Evolutionary conservation across 2,329 filamentous ascomycete species (phyloP).

Genomic region (Penicillium aurantiogriseum): DNA sequence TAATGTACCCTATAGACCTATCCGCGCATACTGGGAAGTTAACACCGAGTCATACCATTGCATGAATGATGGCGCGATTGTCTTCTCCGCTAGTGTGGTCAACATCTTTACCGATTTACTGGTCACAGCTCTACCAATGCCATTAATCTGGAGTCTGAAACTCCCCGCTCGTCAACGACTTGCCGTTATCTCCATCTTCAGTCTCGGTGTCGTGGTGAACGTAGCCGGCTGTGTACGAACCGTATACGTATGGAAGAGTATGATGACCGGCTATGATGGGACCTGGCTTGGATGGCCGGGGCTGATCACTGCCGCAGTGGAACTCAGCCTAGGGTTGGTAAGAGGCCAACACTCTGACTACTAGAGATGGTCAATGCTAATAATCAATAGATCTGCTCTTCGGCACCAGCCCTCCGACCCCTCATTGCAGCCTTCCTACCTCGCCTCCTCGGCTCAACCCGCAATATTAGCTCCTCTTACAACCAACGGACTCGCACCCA

Average conservation of each 20-base stretch:
- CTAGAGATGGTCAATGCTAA: not conserved
- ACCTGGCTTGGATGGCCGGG: conserved; percentile 39
- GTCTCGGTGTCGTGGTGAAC: conserved; percentile 37
- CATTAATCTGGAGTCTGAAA: conserved; percentile 42
- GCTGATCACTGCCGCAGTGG: conserved; percentile 31
- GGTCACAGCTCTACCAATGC: conserved; percentile 40
- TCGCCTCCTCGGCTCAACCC: conserved; percentile 31
- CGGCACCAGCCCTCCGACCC: conserved; percentile 37
- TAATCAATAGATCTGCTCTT: conserved; percentile 35
- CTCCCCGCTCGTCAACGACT: conserved; percentile 37
- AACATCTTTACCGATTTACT: conserved; percentile 41
- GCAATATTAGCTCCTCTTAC: conserved; percentile 20
- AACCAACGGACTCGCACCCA: conserved; percentile 19
- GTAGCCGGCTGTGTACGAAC: conserved; percentile 37
- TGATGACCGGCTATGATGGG: conserved; percentile 32
- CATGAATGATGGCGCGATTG: conserved; percentile 28
- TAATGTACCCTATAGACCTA: conserved; percentile 25
- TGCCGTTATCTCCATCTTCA: conserved; percentile 41
- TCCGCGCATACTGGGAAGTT: conserved; percentile 36
- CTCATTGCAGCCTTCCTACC: conserved; percentile 35
- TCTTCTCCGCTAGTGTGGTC: conserved; percentile 38
- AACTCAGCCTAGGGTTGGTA: conserved; percentile 40
- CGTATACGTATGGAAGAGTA: conserved; percentile 35
- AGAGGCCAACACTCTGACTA: not conserved
- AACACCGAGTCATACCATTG: conserved; percentile 27